phyloP scores from a whole-genome alignment of 495 filamentous ascomycete species.

The Trypethelium eluteriae region DNA sequence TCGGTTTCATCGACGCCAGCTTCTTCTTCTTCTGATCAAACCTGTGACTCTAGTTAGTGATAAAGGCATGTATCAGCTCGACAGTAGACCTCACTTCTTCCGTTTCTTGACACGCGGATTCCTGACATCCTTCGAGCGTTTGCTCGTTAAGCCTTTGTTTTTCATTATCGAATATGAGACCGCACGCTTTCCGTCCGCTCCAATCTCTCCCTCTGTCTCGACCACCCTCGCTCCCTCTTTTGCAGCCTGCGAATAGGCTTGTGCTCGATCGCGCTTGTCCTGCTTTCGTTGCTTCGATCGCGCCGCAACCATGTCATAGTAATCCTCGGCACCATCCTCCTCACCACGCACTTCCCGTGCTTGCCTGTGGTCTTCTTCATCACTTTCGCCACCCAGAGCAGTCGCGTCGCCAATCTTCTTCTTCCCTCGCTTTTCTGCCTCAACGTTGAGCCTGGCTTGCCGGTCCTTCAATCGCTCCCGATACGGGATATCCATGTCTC shows the following conservation, averaged over 20 bases:
- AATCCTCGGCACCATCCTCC: constrained; percentile 52
- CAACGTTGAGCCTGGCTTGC: constrained; percentile 71
- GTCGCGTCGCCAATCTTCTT: constrained; percentile 47
- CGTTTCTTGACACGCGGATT: constrained; percentile 93
- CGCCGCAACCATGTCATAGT: constrained; percentile 79
- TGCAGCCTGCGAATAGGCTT: constrained; percentile 46
- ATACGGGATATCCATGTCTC: constrained; percentile 86
- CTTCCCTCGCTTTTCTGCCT: constrained; percentile 78
- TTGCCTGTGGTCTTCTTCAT: constrained; percentile 53
- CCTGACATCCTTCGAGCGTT: constrained; percentile 81
- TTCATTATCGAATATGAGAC: constrained; percentile 90
- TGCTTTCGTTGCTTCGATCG: constrained; percentile 63
- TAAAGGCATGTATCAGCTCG: no score
- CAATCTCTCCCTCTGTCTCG: constrained; percentile 49
- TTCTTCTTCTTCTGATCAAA: constrained; percentile 94
- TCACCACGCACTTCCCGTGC: constrained; percentile 42
- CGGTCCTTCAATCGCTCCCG: constrained; percentile 79
- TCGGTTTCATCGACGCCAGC: constrained; percentile 67
- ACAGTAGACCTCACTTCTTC: no score
- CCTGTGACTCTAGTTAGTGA: constrained; percentile 54
- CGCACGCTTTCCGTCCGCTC: constrained; percentile 73
- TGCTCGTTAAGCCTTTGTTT: constrained; percentile 88
- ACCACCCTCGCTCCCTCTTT: constrained; percentile 53
- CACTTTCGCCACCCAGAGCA: constrained; percentile 49
- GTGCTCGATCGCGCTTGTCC: constrained; percentile 56